Percentiles rank a stretch among this genome's conserved stretches.
phyloP scores from a whole-genome alignment of 2,329 filamentous ascomycete genomes.

The Sporothrix pallida region DNA sequence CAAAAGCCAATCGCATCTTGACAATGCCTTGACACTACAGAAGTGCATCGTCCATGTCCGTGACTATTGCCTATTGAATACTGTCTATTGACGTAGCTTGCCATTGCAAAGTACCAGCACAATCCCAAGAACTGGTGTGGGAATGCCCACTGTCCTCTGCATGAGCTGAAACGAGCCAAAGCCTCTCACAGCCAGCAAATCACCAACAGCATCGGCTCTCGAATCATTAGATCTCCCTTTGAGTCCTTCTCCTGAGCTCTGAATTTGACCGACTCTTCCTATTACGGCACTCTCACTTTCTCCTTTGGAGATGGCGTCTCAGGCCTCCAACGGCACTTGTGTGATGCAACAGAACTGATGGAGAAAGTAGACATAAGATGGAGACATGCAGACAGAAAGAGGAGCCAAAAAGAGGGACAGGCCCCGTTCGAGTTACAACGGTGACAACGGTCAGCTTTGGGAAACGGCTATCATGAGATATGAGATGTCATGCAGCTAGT shows the following conservation, averaged over 20 bases:
- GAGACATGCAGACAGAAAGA: neutral
- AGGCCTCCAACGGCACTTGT: slow-evolving; percentile 16
- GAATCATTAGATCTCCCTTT: slow-evolving; percentile 6
- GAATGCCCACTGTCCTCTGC: neutral
- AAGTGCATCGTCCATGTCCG: no score
- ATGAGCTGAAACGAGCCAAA: slow-evolving; percentile 15
- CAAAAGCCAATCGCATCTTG: neutral
- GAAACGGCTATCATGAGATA: neutral
- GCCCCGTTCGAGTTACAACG: neutral
- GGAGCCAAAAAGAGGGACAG: neutral
- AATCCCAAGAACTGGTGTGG: neutral
- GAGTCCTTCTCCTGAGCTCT: neutral
- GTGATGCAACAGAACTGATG: neutral
- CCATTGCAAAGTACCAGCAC: no score
- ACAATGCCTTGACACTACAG: neutral
- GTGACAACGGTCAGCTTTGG: neutral
- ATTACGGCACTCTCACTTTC: neutral
- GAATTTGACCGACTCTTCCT: neutral
- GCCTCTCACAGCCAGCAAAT: neutral
- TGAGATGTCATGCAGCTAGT: slow-evolving; percentile 3
- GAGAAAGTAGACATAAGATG: neutral
- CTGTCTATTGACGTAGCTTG: no score
- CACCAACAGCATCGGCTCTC: slow-evolving; percentile 5
- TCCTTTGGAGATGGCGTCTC: neutral
- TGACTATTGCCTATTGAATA: neutral